A percentile compares a stretch with the other conserved stretches of the same genome.
Conservation (phyloP, 495 filamentous ascomycete species). For the Penicillium flavigenum region DNA sequence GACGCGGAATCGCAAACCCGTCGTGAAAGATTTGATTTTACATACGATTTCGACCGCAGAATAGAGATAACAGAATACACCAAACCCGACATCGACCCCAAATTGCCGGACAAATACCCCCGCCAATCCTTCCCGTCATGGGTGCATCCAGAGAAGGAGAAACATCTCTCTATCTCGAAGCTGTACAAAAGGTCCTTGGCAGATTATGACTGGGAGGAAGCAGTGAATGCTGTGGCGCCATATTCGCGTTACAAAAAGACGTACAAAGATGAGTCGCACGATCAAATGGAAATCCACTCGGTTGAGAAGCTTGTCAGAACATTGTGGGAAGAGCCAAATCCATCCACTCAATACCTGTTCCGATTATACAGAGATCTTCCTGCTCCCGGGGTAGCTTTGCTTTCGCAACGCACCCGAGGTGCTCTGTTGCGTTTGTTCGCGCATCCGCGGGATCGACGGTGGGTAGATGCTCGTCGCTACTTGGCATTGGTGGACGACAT, state of each 20-base stretch:
- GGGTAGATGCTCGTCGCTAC: slow-evolving; percentile 63
- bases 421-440: slow-evolving; percentile 68
- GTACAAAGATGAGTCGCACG: slow-evolving; percentile 13
- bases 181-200: slow-evolving; percentile 21
- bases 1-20: slow-evolving; percentile 4
- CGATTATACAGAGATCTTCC: slow-evolving; percentile 61
- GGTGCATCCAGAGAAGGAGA: slow-evolving; percentile 18
- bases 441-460: slow-evolving; percentile 40
- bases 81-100: slow-evolving; percentile 3
- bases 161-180: slow-evolving; percentile 13
- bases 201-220: slow-evolving; percentile 19
- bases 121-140: slow-evolving; percentile 8
- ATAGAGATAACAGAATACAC: not conserved
- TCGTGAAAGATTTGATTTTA: slow-evolving; percentile 4
- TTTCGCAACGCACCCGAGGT: slow-evolving; percentile 59
- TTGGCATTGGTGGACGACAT: slow-evolving; percentile 82
- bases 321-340: slow-evolving; percentile 38
- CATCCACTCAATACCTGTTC: slow-evolving; percentile 56
- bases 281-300: slow-evolving; percentile 28
- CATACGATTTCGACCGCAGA: slow-evolving; percentile 3
- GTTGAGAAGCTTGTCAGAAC: slow-evolving; percentile 45
- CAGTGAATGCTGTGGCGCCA: slow-evolving; percentile 19
- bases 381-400: slow-evolving; percentile 61
- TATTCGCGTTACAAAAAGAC: slow-evolving; percentile 3
- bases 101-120: not conserved